Conservation (phyloP, 2,329 filamentous ascomycete genomes). For the Beauveria sp. region DNA sequence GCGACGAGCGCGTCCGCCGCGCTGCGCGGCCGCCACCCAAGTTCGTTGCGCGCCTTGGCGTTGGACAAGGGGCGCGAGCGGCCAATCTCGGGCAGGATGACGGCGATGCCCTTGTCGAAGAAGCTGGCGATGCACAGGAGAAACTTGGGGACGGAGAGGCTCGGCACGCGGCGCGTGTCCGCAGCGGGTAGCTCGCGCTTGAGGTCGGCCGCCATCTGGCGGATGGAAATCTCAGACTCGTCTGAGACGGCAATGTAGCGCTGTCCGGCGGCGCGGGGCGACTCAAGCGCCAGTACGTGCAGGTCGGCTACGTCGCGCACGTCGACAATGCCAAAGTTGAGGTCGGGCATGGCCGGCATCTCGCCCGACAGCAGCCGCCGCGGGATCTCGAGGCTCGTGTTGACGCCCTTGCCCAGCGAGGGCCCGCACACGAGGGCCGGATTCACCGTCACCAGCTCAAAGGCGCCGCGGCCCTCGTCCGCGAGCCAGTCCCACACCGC, state of each 20-base stretch:
- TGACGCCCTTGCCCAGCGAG: conserved; percentile 8
- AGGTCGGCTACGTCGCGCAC: conserved; percentile 18
- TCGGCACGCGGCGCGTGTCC: not conserved
- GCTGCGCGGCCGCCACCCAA: conserved; percentile 7
- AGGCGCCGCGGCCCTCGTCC: not conserved
- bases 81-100: conserved; percentile 5
- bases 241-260: conserved; percentile 10
- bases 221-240: not conserved
- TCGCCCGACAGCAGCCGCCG: conserved; percentile 20
- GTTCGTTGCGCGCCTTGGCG: not conserved
- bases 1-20: conserved; percentile 2
- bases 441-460: conserved; percentile 11
- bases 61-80: not conserved
- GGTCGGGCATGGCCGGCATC: conserved; percentile 19
- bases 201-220: not conserved
- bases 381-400: conserved; percentile 17
- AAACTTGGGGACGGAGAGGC: not conserved
- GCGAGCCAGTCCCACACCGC: conserved; percentile 16
- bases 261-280: conserved; percentile 3
- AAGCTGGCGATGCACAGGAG: not conserved
- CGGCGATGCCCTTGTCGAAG: not conserved
- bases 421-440: conserved; percentile 15
- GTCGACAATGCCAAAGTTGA: conserved; percentile 18
- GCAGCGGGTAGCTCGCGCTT: not conserved
- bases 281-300: conserved; percentile 9